These are phyloP conservation scores for Lophiotrema nucula DNA, from an alignment of 495 filamentous ascomycete species.

Conservation along the genomic window DNA sequence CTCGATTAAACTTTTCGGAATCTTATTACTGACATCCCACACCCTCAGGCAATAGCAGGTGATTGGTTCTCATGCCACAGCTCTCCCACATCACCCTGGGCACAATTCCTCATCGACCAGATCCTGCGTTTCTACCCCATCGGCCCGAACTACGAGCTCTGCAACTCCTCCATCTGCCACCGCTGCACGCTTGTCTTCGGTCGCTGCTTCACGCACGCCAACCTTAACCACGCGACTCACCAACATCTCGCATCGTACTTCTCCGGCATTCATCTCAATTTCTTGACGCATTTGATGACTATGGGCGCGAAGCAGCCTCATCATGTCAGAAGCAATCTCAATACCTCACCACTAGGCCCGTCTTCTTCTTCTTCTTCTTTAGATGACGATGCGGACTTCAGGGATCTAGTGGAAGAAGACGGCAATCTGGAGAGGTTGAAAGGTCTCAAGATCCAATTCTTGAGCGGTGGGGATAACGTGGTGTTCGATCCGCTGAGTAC, in stretches of 20 bases:
- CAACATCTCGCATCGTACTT: slow-evolving; percentile 61
- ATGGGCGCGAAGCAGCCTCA: slow-evolving; percentile 51
- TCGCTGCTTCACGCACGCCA: slow-evolving; percentile 58
- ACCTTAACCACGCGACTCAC: slow-evolving; percentile 65
- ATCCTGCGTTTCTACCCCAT: slow-evolving; percentile 59
- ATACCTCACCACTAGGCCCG: background rate
- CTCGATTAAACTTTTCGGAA: too few species aligned
- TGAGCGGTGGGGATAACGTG: slow-evolving; percentile 59
- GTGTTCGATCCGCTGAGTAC: slow-evolving; percentile 61
- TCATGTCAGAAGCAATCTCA: slow-evolving; percentile 50
- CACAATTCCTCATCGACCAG: slow-evolving; percentile 58
- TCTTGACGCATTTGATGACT: slow-evolving; percentile 57
- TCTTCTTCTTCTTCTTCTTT: background rate
- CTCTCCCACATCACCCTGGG: slow-evolving; percentile 45
- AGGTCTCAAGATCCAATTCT: slow-evolving; percentile 58
- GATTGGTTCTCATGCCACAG: slow-evolving; percentile 56
- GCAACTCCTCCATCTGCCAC: slow-evolving; percentile 62
- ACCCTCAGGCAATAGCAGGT: slow-evolving; percentile 32
- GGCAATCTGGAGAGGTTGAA: slow-evolving; percentile 52
- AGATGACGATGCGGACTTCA: slow-evolving; percentile 16
- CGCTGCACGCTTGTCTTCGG: slow-evolving; percentile 61
- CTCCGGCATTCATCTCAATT: slow-evolving; percentile 59
- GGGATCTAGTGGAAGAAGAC: slow-evolving; percentile 44
- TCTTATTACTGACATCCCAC: background rate
- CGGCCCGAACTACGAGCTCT: slow-evolving; percentile 55